Base-by-base conservation (phyloP, 805 yeast genomes). In the Sungouiella blattae region DNA sequence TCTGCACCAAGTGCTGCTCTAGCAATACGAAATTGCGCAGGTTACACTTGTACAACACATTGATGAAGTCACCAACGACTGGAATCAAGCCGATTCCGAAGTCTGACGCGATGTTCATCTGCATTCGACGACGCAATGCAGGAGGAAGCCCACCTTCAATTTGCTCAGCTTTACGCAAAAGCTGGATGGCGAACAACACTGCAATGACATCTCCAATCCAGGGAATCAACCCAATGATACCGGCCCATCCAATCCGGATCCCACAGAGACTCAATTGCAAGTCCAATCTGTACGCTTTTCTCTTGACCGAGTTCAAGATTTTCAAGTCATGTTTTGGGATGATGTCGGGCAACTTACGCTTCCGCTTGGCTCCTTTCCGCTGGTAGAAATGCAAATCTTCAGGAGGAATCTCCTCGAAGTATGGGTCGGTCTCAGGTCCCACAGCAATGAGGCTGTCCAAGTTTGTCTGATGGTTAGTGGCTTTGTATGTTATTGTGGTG, bases 361-460 rank as follows among this genome's bases (percentile, higher is more conserved):
- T 63, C 35, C 72, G 47, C 42, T 51, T 61, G 20, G 71, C 62
- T 3, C 72, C 72, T 37, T 62, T 55, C 14, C 50, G 49, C 41
- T 66, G 72, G 43, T 66, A 66, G 40, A 66, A 66, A 37, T 63
- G 67, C 36, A 66, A 55, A 30, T 66, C 72, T 22, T 57, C 41
- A 7, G 52, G 60, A 4, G 72, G 72, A 16, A 66, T 64, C 11
- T 56, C 60, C 41, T 66, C 72, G 35, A 59, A 62, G 37, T 64
- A 66, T 7, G 71, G 71, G 35, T 66, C 72, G 17, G 55, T 55
- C 0, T 46, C 47, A 3, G 44, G 52, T 1, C 69, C 71, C 27
- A 62, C 49, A 6, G 41, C 41, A 15, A 60, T 39, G 6, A 64
- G 42, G 34, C 46, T 47, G 35, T 58, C 62, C 18, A 58, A 44